These are phyloP conservation scores for Eimeria tenella DNA, from an alignment of 169 alveolate species.

Conservation along the genomic window DNA sequence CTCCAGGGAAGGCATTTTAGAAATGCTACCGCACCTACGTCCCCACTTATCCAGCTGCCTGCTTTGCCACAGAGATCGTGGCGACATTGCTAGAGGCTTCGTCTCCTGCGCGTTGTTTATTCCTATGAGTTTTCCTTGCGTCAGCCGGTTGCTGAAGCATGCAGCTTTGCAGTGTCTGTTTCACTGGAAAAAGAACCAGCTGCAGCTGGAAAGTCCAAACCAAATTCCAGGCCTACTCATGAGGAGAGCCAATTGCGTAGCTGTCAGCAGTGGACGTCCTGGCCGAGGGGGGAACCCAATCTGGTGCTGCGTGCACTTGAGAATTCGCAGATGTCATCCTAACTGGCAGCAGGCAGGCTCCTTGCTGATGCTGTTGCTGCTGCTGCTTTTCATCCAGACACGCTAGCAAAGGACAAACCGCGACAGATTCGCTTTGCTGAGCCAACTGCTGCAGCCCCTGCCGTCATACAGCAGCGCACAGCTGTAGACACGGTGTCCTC, in stretches of 20 bases:
- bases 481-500: neutral
- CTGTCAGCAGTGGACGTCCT: conserved; percentile 66
- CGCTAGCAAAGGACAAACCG: neutral
- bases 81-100: no score
- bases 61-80: no score
- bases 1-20: no score
- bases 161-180: no score
- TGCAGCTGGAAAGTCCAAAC: no score
- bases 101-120: no score
- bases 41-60: no score
- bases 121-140: no score
- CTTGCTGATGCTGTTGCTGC: neutral
- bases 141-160: no score
- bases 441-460: conserved; percentile 72
- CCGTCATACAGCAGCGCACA: neutral
- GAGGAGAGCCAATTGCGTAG: conserved; percentile 40
- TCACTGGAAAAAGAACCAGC: no score
- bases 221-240: neutral
- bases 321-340: neutral
- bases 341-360: conserved; percentile 7
- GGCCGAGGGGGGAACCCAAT: conserved; percentile 18
- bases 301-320: conserved; percentile 43
- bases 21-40: no score
- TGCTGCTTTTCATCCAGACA: neutral
- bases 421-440: conserved; percentile 27